phyloP scores from a whole-genome alignment of 164 flowering plant species.

The Macadamia tetraphylla region DNA sequence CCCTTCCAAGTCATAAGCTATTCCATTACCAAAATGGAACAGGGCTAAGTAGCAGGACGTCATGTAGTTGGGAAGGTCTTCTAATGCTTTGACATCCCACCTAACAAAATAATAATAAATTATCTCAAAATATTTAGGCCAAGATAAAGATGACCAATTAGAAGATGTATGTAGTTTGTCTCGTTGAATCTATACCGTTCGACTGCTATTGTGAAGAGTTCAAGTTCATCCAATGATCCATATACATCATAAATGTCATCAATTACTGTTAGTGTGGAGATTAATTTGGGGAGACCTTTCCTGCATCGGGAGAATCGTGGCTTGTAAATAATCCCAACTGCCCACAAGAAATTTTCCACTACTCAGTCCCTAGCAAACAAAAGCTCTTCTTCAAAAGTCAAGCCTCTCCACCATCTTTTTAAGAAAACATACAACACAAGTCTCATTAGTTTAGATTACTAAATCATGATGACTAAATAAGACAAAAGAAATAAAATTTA shows the following conservation, averaged over 20 bases:
- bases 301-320: constrained; percentile 18
- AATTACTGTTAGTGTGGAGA: constrained; percentile 11
- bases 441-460: no score
- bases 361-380: constrained; percentile 27
- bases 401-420: constrained; percentile 28
- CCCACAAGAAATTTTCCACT: constrained; percentile 27
- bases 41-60: constrained; percentile 21
- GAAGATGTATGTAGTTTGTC: no score
- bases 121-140: neutral
- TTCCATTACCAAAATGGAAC: constrained; percentile 18
- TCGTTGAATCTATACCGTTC: constrained; percentile 8
- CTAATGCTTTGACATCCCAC: constrained; percentile 26
- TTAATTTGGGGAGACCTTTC: constrained; percentile 15
- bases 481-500: no score
- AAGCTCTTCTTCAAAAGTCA: constrained; percentile 9
- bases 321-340: constrained; percentile 13
- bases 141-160: neutral
- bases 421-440: neutral
- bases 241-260: constrained; percentile 32
- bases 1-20: constrained; percentile 1
- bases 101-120: constrained; percentile 6
- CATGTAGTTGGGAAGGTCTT: constrained; percentile 28
- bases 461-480: no score
- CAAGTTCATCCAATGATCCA: constrained; percentile 30
- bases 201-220: constrained; percentile 23